phyloP scores from a whole-genome alignment of 441 rosid genomes.

The Flueggea neowawraea region DNA sequence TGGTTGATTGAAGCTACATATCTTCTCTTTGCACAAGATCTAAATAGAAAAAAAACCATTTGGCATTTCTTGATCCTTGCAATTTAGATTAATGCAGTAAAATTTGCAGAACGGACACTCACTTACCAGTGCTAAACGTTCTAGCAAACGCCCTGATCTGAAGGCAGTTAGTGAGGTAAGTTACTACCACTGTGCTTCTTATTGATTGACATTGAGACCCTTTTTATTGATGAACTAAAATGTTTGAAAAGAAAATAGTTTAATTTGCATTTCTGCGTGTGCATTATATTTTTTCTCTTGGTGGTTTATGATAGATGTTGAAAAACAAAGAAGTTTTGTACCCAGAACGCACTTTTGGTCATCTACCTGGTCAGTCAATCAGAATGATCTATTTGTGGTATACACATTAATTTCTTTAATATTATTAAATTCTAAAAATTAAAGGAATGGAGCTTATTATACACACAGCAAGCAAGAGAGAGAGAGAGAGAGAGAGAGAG shows the following conservation, averaged over 20 bases:
- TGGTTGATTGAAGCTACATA: too few relatives aligned
- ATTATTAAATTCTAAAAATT: too few relatives aligned
- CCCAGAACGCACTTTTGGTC: conserved; percentile 57
- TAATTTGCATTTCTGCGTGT: too few relatives aligned
- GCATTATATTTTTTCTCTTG: conserved; percentile 1
- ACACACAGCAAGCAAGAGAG: too few relatives aligned
- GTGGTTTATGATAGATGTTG: conserved; percentile 43
- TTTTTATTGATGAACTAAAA: too few relatives aligned
- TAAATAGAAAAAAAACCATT: too few relatives aligned
- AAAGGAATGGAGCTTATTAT: too few relatives aligned
- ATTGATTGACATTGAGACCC: not conserved
- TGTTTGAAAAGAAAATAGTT: too few relatives aligned
- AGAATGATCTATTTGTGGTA: not conserved
- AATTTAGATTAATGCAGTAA: conserved; percentile 5
- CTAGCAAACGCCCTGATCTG: conserved; percentile 43
- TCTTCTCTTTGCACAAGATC: too few relatives aligned
- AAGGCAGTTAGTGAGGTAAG: conserved; percentile 76
- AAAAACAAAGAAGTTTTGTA: conserved; percentile 40
- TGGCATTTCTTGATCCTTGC: conserved; percentile 2
- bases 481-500: too few relatives aligned
- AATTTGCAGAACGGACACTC: conserved; percentile 12
- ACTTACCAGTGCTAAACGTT: conserved; percentile 43
- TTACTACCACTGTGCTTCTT: too few relatives aligned
- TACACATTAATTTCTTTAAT: not conserved
- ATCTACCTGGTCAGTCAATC: conserved; percentile 52